Percentiles rank a stretch among this genome's conserved stretches.
Evolutionary conservation across 2,329 filamentous ascomycete species (phyloP).

Genomic region (Aurifilum marmelostoma): DNA sequence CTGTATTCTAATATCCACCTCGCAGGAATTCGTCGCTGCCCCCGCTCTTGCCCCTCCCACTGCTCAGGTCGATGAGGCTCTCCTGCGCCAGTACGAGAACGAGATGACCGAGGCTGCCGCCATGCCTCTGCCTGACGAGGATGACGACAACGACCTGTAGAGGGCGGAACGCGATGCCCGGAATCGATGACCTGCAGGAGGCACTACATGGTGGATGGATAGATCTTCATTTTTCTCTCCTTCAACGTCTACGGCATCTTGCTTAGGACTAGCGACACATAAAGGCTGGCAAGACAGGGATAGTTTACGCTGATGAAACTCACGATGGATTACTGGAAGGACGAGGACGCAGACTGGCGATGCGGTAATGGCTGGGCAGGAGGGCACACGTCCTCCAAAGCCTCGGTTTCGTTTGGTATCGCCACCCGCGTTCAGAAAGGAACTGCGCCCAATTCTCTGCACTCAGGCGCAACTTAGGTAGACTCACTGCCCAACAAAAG

Average conservation of each 20-base stretch:
- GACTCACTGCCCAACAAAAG: constrained; percentile 28
- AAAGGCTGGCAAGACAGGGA: constrained; percentile 25
- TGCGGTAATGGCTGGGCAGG: constrained; percentile 29
- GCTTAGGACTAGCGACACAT: constrained; percentile 31
- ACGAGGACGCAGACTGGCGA: constrained; percentile 25
- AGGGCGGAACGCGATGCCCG: constrained; percentile 36
- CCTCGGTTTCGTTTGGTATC: constrained; percentile 27
- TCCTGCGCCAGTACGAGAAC: constrained; percentile 79
- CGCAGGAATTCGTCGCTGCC: constrained; percentile 92
- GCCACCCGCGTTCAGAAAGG: constrained; percentile 24
- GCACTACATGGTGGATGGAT: constrained; percentile 29
- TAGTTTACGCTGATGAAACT: constrained; percentile 28
- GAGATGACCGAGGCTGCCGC: constrained; percentile 84
- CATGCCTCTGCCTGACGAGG: constrained; percentile 92
- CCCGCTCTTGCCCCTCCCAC: constrained; percentile 93
- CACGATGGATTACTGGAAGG: constrained; percentile 27
- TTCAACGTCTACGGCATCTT: constrained; percentile 29
- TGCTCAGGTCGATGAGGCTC: constrained; percentile 81
- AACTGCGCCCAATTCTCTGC: constrained; percentile 25
- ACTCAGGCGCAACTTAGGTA: constrained; percentile 30
- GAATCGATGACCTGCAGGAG: constrained; percentile 14
- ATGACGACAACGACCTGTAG: constrained; percentile 73
- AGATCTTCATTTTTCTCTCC: constrained; percentile 29
- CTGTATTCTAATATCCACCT: constrained; percentile 35
- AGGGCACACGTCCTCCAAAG: constrained; percentile 20